phyloP scores from a whole-genome alignment of 1,139 yeast species.

The Yamadazyma diddensiae region DNA sequence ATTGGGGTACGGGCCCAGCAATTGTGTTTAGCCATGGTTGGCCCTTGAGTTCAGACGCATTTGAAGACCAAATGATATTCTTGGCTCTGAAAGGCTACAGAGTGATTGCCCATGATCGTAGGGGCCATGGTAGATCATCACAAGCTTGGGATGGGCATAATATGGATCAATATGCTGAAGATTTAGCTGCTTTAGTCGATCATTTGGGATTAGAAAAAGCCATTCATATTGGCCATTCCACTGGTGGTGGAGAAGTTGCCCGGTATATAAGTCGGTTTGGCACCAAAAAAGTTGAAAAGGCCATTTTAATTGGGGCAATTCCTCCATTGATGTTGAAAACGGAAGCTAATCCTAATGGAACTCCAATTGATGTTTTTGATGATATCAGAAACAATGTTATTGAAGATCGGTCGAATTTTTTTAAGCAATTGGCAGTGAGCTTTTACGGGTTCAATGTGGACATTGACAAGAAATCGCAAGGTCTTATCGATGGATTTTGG shows the following conservation, averaged over 20 bases:
- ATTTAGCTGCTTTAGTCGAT: conserved; percentile 15
- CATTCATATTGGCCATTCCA: conserved; percentile 18
- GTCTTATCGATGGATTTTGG: conserved; percentile 16
- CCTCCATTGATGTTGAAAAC: conserved; percentile 17
- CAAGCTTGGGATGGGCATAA: conserved; percentile 17
- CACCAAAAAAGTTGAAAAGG: conserved; percentile 13
- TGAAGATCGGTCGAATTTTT: conserved; percentile 13
- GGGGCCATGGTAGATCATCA: conserved; percentile 18
- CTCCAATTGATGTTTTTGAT: conserved; percentile 14
- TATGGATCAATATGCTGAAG: conserved; percentile 20
- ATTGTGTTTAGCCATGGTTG: conserved; percentile 19
- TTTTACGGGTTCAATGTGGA: conserved; percentile 15
- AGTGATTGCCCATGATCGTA: conserved; percentile 18
- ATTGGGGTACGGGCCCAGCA: conserved; percentile 17
- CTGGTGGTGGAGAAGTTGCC: conserved; percentile 20
- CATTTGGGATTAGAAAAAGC: conserved; percentile 15
- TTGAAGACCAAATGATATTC: conserved; percentile 17
- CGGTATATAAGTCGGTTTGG: conserved; percentile 17
- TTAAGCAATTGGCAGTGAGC: conserved; percentile 13
- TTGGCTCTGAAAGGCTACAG: conserved; percentile 16
- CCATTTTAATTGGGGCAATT: conserved; percentile 17
- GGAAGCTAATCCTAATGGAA: conserved; percentile 12
- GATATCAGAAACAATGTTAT: conserved; percentile 12
- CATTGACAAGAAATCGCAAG: conserved; percentile 6
- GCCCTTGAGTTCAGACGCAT: conserved; percentile 18